Evolutionary conservation across 192 early-diverging fungal species (phyloP), one percentile per base, ranked within the genome.

Genomic region (Glomus cerebriforme): DNA sequence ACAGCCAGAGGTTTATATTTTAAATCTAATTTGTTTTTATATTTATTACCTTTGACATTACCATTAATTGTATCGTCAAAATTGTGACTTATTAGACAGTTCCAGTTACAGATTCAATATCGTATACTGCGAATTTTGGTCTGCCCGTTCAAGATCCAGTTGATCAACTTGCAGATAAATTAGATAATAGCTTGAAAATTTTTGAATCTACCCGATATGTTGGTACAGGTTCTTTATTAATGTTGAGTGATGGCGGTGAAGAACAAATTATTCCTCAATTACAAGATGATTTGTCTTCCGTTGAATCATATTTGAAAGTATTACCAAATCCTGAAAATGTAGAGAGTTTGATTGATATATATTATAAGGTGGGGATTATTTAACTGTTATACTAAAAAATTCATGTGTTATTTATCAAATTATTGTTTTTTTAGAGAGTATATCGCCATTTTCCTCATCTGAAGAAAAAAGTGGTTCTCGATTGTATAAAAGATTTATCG

Each of bases 381-480:
- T 59, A 10, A 58, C 29, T 35, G 13, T n/a, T 13, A 12, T 34
- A 29, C n/a, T n/a, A 17, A 13, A 73, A 32, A 22, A 15, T 54
- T 54, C 7, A 31, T 32, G 22, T 59, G 9, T 59, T 31, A 47
- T 49, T 47, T 39, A 72, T 3, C 10, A 22, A 27, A 27, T 43
- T 37, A 10, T 45, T 59, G 9, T 27, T 45, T 4, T 34, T 47
- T 49, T n/a, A 77, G 76, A 59, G 45, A 54, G 29, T 66, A 12
- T 77, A 77, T 31, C 62, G 64, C 0, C 76, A 77, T 24, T 77
- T 43, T 54, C 76, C 76, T 15, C 76, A 77, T 58, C 26, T 77
- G 47, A 64, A 62, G 63, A 75, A 39, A 60, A 77, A 67, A 27
- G 27, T 67, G 65, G 76, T 77, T 22, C 17, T 39, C 26, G 63